Evolutionary conservation across 1,284 basidiomycete species (phyloP).

Genomic region (Cutaneotrichosporon dermatis): DNA sequence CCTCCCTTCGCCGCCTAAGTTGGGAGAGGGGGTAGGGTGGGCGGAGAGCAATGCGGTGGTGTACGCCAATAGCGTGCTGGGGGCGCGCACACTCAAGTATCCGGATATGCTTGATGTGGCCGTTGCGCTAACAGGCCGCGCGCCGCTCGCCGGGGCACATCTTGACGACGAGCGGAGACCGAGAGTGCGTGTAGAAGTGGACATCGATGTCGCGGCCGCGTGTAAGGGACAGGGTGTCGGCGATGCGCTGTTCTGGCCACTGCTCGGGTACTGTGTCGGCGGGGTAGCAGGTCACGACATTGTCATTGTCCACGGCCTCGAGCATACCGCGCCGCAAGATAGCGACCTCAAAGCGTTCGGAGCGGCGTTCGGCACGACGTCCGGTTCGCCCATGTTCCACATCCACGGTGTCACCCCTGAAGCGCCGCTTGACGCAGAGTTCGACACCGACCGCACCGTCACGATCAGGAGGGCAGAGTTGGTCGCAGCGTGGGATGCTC

Average conservation of each 20-base stretch:
- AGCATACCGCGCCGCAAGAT: background rate
- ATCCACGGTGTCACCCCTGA: conserved; percentile 14
- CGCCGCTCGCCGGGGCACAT: conserved; percentile 8
- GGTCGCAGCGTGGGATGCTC: conserved; percentile 2
- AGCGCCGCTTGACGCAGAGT: background rate
- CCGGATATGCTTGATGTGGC: conserved; percentile 17
- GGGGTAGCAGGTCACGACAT: background rate
- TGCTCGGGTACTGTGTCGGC: conserved; percentile 12
- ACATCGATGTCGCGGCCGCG: background rate
- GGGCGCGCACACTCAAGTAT: conserved; percentile 14
- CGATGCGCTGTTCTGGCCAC: conserved; percentile 3
- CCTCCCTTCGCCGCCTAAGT: conserved; percentile 3
- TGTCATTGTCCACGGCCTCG: conserved; percentile 8
- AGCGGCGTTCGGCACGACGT: conserved; percentile 13
- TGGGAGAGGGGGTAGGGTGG: conserved; percentile 8
- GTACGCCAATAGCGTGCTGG: conserved; percentile 13
- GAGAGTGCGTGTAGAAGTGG: background rate
- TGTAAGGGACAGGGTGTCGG: background rate
- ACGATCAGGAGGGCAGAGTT: background rate
- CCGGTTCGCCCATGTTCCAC: conserved; percentile 15
- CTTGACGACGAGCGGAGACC: conserved; percentile 1
- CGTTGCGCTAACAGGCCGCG: conserved; percentile 14
- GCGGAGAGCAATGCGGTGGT: conserved; percentile 16
- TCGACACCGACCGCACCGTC: background rate
- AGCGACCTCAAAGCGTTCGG: conserved; percentile 16